Conservation (phyloP, 169 alveolate genomes). For the Plasmodium vivax region DNA sequence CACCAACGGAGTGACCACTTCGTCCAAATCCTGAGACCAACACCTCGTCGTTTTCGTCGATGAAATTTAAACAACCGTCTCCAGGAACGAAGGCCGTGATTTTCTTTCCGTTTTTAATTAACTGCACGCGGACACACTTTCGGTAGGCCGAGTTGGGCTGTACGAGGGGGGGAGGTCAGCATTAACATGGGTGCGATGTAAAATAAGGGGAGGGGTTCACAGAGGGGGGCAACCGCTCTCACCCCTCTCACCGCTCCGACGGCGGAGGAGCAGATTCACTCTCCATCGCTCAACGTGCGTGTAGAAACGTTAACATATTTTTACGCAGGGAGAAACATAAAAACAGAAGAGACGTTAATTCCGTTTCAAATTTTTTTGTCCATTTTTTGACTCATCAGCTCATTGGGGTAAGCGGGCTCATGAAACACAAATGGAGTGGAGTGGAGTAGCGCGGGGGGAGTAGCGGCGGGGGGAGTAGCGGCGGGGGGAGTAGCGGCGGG, state of each 20-base stretch:
- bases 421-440: constrained; percentile 70
- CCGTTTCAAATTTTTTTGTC: constrained; percentile 27
- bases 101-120: constrained; percentile 99
- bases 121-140: constrained; percentile 99
- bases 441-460: too few relatives aligned
- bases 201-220: not conserved
- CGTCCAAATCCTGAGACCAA: constrained; percentile 99
- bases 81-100: constrained; percentile 99
- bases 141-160: constrained; percentile 99
- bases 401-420: not conserved
- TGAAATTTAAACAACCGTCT: constrained; percentile 98
- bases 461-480: not conserved
- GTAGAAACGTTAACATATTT: constrained; percentile 28
- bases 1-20: constrained; percentile 99
- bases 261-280: not conserved
- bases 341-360: not conserved
- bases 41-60: constrained; percentile 99
- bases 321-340: constrained; percentile 34
- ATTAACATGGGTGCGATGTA: not conserved
- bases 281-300: not conserved
- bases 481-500: not conserved
- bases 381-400: constrained; percentile 71
- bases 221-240: not conserved
- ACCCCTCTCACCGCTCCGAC: not conserved
- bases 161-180: not conserved